Conservation (phyloP, 192 early-diverging fungal species). For the Backusella liffmaniae region DNA sequence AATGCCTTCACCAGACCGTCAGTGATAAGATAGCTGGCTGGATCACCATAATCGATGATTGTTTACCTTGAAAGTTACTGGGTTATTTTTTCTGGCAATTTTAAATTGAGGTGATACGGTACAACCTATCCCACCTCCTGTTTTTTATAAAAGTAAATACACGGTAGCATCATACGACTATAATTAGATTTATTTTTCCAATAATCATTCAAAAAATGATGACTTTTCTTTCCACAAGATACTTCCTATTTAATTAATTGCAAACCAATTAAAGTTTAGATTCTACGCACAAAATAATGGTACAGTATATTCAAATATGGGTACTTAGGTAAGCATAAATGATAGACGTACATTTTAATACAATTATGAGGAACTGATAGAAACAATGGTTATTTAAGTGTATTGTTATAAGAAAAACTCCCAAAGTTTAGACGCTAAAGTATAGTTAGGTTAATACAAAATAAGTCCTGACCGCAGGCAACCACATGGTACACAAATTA, state of each 20-base stretch:
- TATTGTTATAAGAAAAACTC: neutral
- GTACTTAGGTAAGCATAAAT: conserved; percentile 5
- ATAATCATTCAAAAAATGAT: neutral
- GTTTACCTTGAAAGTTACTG: neutral
- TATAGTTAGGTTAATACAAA: neutral
- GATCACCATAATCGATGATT: neutral
- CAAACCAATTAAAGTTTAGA: conserved; percentile 3
- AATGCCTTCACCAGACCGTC: neutral
- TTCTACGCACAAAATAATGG: conserved; percentile 7
- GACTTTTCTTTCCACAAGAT: conserved; percentile 8
- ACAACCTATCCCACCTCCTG: neutral
- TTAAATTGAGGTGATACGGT: conserved; percentile 1
- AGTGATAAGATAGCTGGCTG: neutral
- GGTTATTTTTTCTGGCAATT: neutral
- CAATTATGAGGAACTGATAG: neutral
- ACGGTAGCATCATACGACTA: conserved; percentile 2
- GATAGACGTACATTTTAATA: conserved; percentile 5
- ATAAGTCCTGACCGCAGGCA: neutral
- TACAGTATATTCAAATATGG: neutral
- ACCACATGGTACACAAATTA: conserved; percentile 9
- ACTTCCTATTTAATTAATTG: neutral
- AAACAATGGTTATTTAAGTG: neutral
- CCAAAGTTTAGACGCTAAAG: neutral
- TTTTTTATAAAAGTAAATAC: conserved; percentile 1
- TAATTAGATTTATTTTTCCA: conserved; percentile 4